phyloP scores from a whole-genome alignment of 2,329 filamentous ascomycete species.

The Clonostachys chloroleuca region DNA sequence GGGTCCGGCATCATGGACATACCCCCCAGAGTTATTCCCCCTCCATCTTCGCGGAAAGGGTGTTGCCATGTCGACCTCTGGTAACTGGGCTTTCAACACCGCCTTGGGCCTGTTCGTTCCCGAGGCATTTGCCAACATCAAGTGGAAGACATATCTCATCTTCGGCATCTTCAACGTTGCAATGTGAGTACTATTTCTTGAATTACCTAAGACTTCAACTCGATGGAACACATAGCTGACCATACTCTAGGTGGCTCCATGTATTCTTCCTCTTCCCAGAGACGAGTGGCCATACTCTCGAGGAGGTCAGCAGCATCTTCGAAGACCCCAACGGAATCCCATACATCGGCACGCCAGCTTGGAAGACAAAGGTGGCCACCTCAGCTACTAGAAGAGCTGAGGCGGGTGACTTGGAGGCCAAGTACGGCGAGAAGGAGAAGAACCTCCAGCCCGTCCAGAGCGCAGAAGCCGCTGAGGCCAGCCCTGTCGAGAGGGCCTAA shows the following conservation, averaged over 20 bases:
- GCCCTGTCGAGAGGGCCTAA: too few relatives aligned
- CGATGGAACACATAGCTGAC: too few relatives aligned
- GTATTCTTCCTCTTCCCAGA: conserved; percentile 53
- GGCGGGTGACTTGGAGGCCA: conserved; percentile 15
- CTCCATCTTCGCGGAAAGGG: conserved; percentile 9
- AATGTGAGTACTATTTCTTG: conserved; percentile 1
- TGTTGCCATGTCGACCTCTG: conserved; percentile 4
- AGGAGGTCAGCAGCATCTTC: conserved; percentile 47
- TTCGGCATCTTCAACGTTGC: conserved; percentile 10
- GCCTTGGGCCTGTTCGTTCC: conserved; percentile 8
- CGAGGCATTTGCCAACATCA: conserved; percentile 10
- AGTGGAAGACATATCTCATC: conserved; percentile 13
- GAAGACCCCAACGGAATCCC: conserved; percentile 24
- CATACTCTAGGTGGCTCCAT: conserved; percentile 28
- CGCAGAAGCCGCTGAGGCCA: too few relatives aligned
- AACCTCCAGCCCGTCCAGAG: too few relatives aligned
- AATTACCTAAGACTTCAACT: neutral
- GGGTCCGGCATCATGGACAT: conserved; percentile 40
- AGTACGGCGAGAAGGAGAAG: conserved; percentile 9
- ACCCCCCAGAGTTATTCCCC: conserved; percentile 11
- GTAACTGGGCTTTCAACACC: conserved; percentile 8
- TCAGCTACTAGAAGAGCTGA: conserved; percentile 10
- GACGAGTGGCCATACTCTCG: conserved; percentile 49
- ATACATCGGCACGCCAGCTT: conserved; percentile 22
- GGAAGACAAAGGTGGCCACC: conserved; percentile 19